Evolutionary conservation across 371 early-diverging fungal species (phyloP).

Genomic region (Apophysomyces variabilis): DNA sequence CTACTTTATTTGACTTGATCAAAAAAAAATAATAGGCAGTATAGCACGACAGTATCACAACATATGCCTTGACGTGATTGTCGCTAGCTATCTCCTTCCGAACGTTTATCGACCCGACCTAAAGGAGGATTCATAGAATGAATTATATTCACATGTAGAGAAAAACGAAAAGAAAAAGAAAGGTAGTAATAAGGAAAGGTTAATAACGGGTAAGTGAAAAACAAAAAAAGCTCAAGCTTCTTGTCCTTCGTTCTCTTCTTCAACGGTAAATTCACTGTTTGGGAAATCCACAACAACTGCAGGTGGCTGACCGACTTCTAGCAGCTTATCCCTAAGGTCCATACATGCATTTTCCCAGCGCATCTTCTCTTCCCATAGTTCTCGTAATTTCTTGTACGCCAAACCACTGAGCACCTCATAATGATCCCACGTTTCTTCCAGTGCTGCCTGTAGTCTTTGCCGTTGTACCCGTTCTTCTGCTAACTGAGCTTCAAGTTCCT

Average conservation of each 20-base stretch:
- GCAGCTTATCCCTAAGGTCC: constrained; percentile 37
- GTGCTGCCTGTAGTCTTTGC: constrained; percentile 49
- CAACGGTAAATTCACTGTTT: constrained; percentile 16
- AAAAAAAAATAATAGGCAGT: too few relatives aligned
- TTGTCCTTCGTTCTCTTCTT: constrained; percentile 13
- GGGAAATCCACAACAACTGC: constrained; percentile 4
- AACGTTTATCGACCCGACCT: too few relatives aligned
- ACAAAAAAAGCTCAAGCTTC: not conserved
- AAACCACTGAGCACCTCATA: constrained; percentile 61
- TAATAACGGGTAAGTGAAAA: too few relatives aligned
- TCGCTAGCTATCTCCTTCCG: too few relatives aligned
- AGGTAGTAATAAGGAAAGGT: not conserved
- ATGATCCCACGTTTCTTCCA: constrained; percentile 60
- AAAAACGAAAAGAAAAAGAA: not conserved
- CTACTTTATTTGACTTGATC: too few relatives aligned
- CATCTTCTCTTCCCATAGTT: constrained; percentile 57
- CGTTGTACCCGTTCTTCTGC: constrained; percentile 35
- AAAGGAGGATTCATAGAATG: too few relatives aligned
- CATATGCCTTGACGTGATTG: too few relatives aligned
- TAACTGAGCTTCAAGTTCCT: constrained; percentile 33
- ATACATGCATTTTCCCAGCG: constrained; percentile 52
- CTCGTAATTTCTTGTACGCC: constrained; percentile 62
- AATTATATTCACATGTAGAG: not conserved
- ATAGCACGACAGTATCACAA: too few relatives aligned
- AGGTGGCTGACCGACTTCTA: constrained; percentile 16